Conservation (phyloP, 441 rosid genomes). For the Capsella rubella region DNA sequence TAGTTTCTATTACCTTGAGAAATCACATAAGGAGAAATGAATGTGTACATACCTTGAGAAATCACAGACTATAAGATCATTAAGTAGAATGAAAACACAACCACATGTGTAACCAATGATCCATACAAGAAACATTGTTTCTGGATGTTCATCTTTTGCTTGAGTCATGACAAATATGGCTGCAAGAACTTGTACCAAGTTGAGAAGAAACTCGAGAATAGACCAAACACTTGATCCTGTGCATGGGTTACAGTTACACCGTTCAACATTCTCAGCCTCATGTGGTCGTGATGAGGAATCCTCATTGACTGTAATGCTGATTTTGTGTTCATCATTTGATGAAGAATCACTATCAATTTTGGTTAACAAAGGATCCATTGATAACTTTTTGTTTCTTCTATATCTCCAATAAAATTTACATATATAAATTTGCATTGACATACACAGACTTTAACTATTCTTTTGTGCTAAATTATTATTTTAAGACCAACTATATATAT, state of each 20-base stretch:
- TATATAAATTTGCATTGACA: not conserved
- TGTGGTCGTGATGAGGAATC: not conserved
- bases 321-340: not conserved
- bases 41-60: not conserved
- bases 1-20: not conserved
- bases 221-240: not conserved
- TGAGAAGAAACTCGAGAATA: not conserved
- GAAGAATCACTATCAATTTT: not conserved
- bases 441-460: not conserved
- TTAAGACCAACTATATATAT: not conserved
- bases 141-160: constrained; percentile 19
- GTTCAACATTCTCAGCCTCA: not conserved
- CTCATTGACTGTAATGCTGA: not conserved
- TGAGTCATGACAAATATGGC: constrained; percentile 1
- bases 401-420: not conserved
- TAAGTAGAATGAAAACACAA: constrained; percentile 1
- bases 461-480: not conserved
- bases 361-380: not conserved
- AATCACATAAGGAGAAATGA: not conserved
- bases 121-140: constrained; percentile 7
- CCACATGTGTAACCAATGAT: constrained; percentile 27
- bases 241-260: not conserved
- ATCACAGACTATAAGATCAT: not conserved
- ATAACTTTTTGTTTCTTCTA: not conserved
- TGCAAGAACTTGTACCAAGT: constrained; percentile 20